phyloP scores from a whole-genome alignment of 164 flowering plant genomes.

The Cinnamomum micranthum region DNA sequence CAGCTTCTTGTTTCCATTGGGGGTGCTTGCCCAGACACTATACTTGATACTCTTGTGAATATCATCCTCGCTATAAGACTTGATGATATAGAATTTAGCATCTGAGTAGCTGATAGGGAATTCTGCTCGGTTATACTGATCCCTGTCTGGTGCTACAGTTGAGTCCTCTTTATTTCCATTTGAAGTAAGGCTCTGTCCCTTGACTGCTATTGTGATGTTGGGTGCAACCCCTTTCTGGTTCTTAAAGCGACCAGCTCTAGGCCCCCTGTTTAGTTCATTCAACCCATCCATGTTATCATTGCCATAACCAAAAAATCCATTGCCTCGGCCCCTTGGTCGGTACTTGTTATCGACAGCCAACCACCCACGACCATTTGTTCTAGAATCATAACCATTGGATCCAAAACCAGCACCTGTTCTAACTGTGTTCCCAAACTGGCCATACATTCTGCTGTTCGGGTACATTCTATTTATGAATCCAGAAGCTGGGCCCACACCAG shows the following conservation, averaged over 20 bases:
- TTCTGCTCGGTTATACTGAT: slow-evolving; percentile 62
- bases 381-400: slow-evolving; percentile 32
- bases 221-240: slow-evolving; percentile 48
- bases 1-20: slow-evolving; percentile 83
- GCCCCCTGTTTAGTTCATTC: slow-evolving; percentile 83
- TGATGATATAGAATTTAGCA: slow-evolving; percentile 78
- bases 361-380: slow-evolving; percentile 57
- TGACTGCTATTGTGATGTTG: slow-evolving; percentile 33
- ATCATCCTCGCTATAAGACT: slow-evolving; percentile 96
- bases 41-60: slow-evolving; percentile 89
- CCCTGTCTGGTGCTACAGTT: slow-evolving; percentile 34
- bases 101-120: slow-evolving; percentile 60
- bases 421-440: slow-evolving; percentile 31
- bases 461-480: slow-evolving; percentile 44
- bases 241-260: slow-evolving; percentile 62
- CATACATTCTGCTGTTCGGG: slow-evolving; percentile 40
- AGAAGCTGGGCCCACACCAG: slow-evolving; percentile 22
- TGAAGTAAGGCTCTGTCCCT: slow-evolving; percentile 42
- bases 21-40: slow-evolving; percentile 88
- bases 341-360: slow-evolving; percentile 53
- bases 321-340: slow-evolving; percentile 57
- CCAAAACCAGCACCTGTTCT: slow-evolving; percentile 34
- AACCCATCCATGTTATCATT: slow-evolving; percentile 70
- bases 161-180: slow-evolving; percentile 34
- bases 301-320: slow-evolving; percentile 46